Percentiles rank a stretch among this genome's conserved stretches.
phyloP scores from a whole-genome alignment of 2,329 filamentous ascomycete species.

The Periglandula ipomoeae region DNA sequence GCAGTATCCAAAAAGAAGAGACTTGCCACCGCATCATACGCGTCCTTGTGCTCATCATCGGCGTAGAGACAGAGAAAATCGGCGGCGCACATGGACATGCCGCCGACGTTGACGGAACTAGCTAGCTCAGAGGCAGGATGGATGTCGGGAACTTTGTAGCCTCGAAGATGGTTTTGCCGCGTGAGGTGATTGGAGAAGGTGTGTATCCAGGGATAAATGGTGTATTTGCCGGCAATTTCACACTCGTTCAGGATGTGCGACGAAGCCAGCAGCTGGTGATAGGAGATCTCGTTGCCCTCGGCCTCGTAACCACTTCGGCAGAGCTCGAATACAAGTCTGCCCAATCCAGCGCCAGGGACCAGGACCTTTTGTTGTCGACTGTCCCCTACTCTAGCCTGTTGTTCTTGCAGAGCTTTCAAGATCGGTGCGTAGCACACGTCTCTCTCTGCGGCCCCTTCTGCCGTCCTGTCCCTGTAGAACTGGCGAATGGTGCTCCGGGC shows the following conservation, averaged over 20 bases:
- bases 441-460: conserved; percentile 65
- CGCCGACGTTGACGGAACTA: conserved; percentile 33
- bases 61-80: conserved; percentile 88
- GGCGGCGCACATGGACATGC: conserved; percentile 87
- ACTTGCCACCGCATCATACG: conserved; percentile 75
- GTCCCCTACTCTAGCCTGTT: conserved; percentile 25
- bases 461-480: conserved; percentile 91
- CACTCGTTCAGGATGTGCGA: conserved; percentile 66
- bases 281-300: conserved; percentile 94
- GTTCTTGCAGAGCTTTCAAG: conserved; percentile 50
- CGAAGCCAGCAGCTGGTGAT: conserved; percentile 88
- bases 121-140: conserved; percentile 54
- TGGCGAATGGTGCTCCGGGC: conserved; percentile 87
- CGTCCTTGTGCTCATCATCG: conserved; percentile 46
- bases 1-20: conserved; percentile 98
- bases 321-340: conserved; percentile 81
- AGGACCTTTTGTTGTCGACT: conserved; percentile 53
- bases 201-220: conserved; percentile 76
- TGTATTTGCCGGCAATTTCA: conserved; percentile 50
- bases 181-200: conserved; percentile 78
- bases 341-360: conserved; percentile 83
- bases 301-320: conserved; percentile 61
- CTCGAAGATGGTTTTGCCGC: conserved; percentile 64
- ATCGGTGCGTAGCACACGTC: conserved; percentile 70
- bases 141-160: conserved; percentile 70